Evolutionary conservation across 495 filamentous ascomycete species (phyloP).

Genomic region (Hypoxylon lienhwacheense): DNA sequence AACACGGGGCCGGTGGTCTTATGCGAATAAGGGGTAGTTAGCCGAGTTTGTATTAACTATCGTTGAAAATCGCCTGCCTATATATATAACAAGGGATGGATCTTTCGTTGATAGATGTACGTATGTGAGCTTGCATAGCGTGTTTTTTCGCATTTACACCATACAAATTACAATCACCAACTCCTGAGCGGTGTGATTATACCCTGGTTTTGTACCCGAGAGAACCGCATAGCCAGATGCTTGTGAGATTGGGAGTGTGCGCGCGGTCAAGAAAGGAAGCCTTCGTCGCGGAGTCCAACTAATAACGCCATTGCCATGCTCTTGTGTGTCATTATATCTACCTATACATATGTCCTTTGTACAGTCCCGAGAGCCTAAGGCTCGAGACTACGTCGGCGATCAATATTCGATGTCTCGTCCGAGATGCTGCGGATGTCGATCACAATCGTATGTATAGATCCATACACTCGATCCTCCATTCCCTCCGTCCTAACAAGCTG

Average conservation of each 20-base stretch:
- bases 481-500: conserved; percentile 69
- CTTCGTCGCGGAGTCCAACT: conserved; percentile 14
- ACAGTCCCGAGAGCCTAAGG: neutral
- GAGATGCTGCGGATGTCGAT: neutral
- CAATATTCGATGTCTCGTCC: neutral
- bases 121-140: too few species aligned
- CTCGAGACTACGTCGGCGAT: neutral
- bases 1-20: too few species aligned
- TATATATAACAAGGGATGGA: too few species aligned
- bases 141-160: too few species aligned
- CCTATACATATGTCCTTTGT: conserved; percentile 11
- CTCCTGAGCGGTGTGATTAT: too few species aligned
- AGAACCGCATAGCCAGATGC: neutral
- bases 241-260: neutral
- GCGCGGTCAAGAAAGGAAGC: conserved; percentile 9
- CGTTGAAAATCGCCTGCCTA: too few species aligned
- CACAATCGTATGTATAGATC: conserved; percentile 76
- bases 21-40: too few species aligned
- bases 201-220: neutral
- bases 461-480: conserved; percentile 83
- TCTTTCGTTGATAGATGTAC: too few species aligned
- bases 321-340: conserved; percentile 15
- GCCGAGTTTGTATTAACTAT: too few species aligned
- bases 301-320: conserved; percentile 40
- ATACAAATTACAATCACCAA: too few species aligned